phyloP scores from a whole-genome alignment of 2,329 filamentous ascomycete species.

The Monosporascus sp. region DNA sequence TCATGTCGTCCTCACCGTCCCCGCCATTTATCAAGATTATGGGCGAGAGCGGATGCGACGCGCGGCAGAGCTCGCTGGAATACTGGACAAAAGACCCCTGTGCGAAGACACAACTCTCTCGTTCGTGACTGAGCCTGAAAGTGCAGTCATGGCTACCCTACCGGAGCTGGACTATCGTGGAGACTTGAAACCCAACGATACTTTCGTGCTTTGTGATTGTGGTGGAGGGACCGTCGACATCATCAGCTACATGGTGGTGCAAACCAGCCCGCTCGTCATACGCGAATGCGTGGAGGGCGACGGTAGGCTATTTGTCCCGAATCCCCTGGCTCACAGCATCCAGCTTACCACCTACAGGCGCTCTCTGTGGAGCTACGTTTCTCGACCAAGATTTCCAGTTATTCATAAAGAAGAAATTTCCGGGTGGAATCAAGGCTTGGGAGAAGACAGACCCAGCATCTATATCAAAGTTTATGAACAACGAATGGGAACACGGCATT shows the following conservation, averaged over 20 bases:
- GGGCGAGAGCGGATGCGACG: constrained; percentile 31
- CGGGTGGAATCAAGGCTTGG: background rate
- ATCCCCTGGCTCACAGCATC: background rate
- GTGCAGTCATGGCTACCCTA: constrained; percentile 36
- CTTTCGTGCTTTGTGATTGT: constrained; percentile 24
- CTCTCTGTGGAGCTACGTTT: constrained; percentile 35
- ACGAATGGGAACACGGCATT: constrained; percentile 22
- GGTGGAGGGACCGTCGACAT: constrained; percentile 34
- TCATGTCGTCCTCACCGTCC: constrained; percentile 37
- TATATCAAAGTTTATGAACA: constrained; percentile 7
- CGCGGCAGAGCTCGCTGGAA: constrained; percentile 30
- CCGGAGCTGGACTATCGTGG: constrained; percentile 20
- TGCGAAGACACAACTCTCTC: constrained; percentile 24
- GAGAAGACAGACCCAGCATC: background rate
- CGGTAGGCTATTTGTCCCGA: constrained; percentile 16
- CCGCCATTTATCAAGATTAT: constrained; percentile 41
- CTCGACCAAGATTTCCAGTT: constrained; percentile 33
- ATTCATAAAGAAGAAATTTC: constrained; percentile 22
- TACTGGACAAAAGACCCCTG: constrained; percentile 20
- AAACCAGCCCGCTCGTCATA: constrained; percentile 16
- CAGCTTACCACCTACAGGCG: background rate
- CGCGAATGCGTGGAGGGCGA: constrained; percentile 34
- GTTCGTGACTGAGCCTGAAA: constrained; percentile 41
- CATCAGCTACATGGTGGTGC: constrained; percentile 32
- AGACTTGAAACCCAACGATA: constrained; percentile 15